These are phyloP conservation scores for Globisporangium splendens DNA, from an alignment of 352 stramenopile species.

Conservation along the genomic window DNA sequence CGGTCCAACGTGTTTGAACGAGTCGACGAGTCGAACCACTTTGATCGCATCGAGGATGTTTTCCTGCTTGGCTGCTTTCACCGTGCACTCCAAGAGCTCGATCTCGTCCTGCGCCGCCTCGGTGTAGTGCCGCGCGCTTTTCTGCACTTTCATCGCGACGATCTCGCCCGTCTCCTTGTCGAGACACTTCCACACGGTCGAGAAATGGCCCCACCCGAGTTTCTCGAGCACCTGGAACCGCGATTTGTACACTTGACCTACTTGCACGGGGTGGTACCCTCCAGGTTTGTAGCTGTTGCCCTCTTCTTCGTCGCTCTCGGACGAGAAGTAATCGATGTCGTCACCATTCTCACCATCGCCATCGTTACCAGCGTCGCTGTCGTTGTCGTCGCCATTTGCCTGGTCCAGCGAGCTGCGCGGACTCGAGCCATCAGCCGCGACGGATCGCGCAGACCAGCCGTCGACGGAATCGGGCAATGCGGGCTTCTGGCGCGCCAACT, in stretches of 20 bases:
- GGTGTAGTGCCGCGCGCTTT: constrained; percentile 97
- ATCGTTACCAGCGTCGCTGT: not conserved
- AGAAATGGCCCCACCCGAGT: constrained; percentile 99
- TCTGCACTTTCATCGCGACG: constrained; percentile 97
- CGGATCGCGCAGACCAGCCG: not conserved
- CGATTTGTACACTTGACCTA: constrained; percentile 90
- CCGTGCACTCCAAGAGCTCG: constrained; percentile 92
- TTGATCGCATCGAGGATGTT: constrained; percentile 28
- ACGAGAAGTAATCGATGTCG: constrained; percentile 88
- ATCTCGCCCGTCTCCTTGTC: constrained; percentile 81
- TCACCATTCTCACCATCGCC: constrained; percentile 23
- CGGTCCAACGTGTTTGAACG: constrained; percentile 96
- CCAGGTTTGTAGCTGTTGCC: constrained; percentile 94
- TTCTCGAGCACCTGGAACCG: constrained; percentile 98
- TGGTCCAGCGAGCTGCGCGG: not conserved
- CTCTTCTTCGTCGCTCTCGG: constrained; percentile 90
- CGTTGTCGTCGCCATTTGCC: constrained; percentile 1
- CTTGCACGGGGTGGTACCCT: constrained; percentile 96
- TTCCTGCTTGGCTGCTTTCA: constrained; percentile 39
- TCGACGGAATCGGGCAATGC: not conserved
- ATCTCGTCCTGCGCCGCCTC: constrained; percentile 99
- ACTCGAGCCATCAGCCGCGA: not conserved
- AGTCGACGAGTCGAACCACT: constrained; percentile 85
- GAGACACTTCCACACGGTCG: constrained; percentile 98
- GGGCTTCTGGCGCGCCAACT: not conserved